Evolutionary conservation across 2,329 filamentous ascomycete species (phyloP), one percentile per base, ranked within the genome.

Genomic region (Penicillium sp.): DNA sequence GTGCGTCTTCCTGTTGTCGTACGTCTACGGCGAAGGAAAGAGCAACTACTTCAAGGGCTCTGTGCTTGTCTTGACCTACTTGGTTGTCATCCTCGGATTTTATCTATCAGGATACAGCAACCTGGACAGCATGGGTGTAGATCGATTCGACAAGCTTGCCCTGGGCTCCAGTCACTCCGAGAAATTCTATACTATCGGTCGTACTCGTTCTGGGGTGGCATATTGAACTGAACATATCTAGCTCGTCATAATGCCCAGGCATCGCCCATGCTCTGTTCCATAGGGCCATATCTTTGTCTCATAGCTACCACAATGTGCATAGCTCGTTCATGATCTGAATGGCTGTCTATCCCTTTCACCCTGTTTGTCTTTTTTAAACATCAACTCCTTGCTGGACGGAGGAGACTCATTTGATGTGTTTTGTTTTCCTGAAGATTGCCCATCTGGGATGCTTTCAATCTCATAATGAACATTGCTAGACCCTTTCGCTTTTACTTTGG

Each of bases 11-110:
- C 79, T 99, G 54, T 85, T 99, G 62, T 96, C 92, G 68, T 96
- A 97, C 79, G 93, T 99, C 81, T 96, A 97, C 67, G 90, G 93
- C 49, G 94, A 99, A 77, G 94, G 94, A 40, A 99, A 99, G 85
- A 97, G 92, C 80, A 99, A 99, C 75, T 99, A 99, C 76, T 99
- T 99, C 85, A 99, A 99, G 79, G 94, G 94, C 49, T 96, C 90
- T 62, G 97, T 97, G 65, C 81, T 99, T 50, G 86, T 97, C 60
- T 79, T 99, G 49, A 94, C 90, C 31, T 99, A 99, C 72, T 75
- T 97, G 23, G 94, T 97, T 26, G 91, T 99, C 47, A 80, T 97
- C 26, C 85, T 90, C 43, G 94, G 94, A 1, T 99, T 95, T 79
- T 97, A 91, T 76, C 89, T 96, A 56, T 91, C 90, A 50, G 83